Conservation (phyloP, 805 yeast genomes). For the Pichia insulana region DNA sequence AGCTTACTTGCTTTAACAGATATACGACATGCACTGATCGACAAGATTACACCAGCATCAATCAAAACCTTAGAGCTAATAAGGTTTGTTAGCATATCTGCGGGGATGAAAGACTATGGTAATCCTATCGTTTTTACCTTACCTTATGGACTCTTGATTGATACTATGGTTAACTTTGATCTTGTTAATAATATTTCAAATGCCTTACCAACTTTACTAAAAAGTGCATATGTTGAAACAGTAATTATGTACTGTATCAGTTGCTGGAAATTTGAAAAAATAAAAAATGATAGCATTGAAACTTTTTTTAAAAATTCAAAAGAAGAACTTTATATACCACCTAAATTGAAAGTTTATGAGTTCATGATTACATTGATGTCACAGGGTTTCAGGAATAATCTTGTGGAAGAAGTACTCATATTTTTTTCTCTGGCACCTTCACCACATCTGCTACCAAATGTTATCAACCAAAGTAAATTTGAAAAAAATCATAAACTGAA, state of each 20-base stretch:
- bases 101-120: slow-evolving; percentile 22
- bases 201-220: slow-evolving; percentile 17
- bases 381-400: slow-evolving; percentile 16
- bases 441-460: slow-evolving; percentile 17
- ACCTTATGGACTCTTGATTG: slow-evolving; percentile 32
- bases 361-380: slow-evolving; percentile 11
- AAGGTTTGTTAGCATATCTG: slow-evolving; percentile 28
- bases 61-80: slow-evolving; percentile 25
- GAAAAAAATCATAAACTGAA: slow-evolving; percentile 6
- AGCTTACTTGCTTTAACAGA: slow-evolving; percentile 17
- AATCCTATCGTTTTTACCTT: slow-evolving; percentile 32
- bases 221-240: slow-evolving; percentile 32
- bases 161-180: slow-evolving; percentile 33
- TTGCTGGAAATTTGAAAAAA: slow-evolving; percentile 32
- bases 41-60: slow-evolving; percentile 15
- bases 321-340: slow-evolving; percentile 18
- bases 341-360: slow-evolving; percentile 17
- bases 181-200: slow-evolving; percentile 26
- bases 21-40: slow-evolving; percentile 16
- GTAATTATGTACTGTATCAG: slow-evolving; percentile 37
- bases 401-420: slow-evolving; percentile 20
- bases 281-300: slow-evolving; percentile 15
- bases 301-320: slow-evolving; percentile 28
- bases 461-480: slow-evolving; percentile 10
- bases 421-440: slow-evolving; percentile 20